Conservation (phyloP, 1,284 basidiomycete species). For the Trichosporon coremiiforme region DNA sequence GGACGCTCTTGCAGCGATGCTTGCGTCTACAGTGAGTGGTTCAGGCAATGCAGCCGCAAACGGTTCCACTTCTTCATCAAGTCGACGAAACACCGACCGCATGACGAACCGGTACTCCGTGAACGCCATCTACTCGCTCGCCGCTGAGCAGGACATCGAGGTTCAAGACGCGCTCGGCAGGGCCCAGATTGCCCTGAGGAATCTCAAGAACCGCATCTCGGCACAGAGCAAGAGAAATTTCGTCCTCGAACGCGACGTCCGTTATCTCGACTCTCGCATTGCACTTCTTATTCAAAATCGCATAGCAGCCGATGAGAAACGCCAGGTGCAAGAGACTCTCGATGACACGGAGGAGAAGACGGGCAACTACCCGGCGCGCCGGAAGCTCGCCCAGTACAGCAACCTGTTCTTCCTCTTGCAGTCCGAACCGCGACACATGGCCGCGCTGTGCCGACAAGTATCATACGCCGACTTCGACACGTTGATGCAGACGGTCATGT, state of each 20-base stretch:
- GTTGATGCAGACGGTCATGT: slow-evolving; percentile 99
- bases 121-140: slow-evolving; percentile 94
- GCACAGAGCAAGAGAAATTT: slow-evolving; percentile 99
- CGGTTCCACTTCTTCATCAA: slow-evolving; percentile 21
- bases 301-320: slow-evolving; percentile 96
- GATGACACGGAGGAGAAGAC: slow-evolving; percentile 82
- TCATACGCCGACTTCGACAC: slow-evolving; percentile 96
- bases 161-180: slow-evolving; percentile 96
- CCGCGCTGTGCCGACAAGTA: slow-evolving; percentile 94
- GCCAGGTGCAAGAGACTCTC: slow-evolving; percentile 88
- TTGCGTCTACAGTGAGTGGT: slow-evolving; percentile 12
- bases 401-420: slow-evolving; percentile 99
- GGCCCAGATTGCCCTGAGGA: slow-evolving; percentile 94
- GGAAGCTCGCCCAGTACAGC: slow-evolving; percentile 86
- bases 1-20: slow-evolving; percentile 14
- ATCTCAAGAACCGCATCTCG: slow-evolving; percentile 96
- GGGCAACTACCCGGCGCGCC: slow-evolving; percentile 88
- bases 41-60: slow-evolving; percentile 5
- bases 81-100: slow-evolving; percentile 63
- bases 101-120: slow-evolving; percentile 97
- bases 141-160: slow-evolving; percentile 97
- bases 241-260: slow-evolving; percentile 94
- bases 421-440: slow-evolving; percentile 94
- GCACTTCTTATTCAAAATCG: slow-evolving; percentile 96
- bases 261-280: slow-evolving; percentile 96